These are phyloP conservation scores for Fusarium drepaniforme DNA, from an alignment of 2,329 filamentous ascomycete species.

Conservation along the genomic window DNA sequence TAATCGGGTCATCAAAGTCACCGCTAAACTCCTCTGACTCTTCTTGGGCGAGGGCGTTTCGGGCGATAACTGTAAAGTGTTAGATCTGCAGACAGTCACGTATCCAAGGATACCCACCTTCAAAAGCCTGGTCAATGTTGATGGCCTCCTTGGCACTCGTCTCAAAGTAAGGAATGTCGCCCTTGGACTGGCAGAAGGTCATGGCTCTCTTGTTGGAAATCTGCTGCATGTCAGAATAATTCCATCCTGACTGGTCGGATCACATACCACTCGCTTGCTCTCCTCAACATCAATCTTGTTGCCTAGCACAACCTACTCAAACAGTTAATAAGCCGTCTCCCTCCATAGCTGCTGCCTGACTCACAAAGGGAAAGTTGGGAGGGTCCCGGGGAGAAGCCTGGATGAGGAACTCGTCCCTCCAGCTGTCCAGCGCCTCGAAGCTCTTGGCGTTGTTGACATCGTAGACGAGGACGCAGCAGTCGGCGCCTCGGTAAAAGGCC, in stretches of 20 bases:
- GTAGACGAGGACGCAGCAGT: conserved; percentile 98
- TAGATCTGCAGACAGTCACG: background rate
- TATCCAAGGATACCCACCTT: conserved; percentile 62
- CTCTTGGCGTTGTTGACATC: conserved; percentile 99
- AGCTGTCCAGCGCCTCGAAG: conserved; percentile 98
- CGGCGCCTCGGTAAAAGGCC: conserved; percentile 96
- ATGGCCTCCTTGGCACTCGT: conserved; percentile 98
- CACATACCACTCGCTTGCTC: conserved; percentile 86
- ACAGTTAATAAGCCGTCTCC: conserved; percentile 33
- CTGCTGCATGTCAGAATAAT: conserved; percentile 54
- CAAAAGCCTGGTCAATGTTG: conserved; percentile 89
- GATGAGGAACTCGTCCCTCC: conserved; percentile 98
- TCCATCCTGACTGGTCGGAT: background rate
- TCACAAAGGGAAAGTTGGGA: conserved; percentile 96
- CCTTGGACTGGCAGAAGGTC: conserved; percentile 98
- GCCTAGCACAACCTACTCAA: conserved; percentile 83
- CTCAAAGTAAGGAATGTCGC: conserved; percentile 98
- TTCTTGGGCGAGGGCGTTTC: conserved; percentile 95
- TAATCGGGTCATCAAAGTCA: conserved; percentile 97
- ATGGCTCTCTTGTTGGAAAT: conserved; percentile 96
- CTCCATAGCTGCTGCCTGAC: conserved; percentile 49
- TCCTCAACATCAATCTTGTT: conserved; percentile 99
- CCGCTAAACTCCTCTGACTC: conserved; percentile 98
- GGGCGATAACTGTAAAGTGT: conserved; percentile 82
- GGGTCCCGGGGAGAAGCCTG: conserved; percentile 97